Evolutionary conservation across 169 alveolate species (phyloP), one percentile per base, ranked within the genome.

Genomic region (Plasmodium sp.): DNA sequence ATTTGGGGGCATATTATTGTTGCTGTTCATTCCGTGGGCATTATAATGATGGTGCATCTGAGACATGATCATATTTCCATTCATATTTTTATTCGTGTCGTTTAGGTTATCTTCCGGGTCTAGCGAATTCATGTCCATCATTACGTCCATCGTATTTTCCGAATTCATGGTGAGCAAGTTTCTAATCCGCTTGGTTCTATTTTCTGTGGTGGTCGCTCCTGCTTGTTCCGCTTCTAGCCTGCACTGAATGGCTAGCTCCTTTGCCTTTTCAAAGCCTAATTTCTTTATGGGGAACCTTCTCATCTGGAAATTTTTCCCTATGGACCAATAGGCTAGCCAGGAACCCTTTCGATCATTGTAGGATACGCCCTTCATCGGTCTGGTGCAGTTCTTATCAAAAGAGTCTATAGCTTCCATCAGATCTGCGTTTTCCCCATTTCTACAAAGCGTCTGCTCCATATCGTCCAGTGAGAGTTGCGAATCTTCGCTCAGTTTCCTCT

Each of bases 351-450:
- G 67, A 43, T 82, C 95, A 80, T 91, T 91, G 33, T 83, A 91
- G 5, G 93, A 83, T 36, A 91, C 95, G 10, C 95, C 95, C 43
- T 91, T 91, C 95, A 91, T 91, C n/a, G 95, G 95, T 41, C 92
- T 82, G n/a, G 95, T 74, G 54, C 92, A 91, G 43, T 80, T 86
- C 22, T 86, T 86, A 51, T 86, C 93, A 77, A 51, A 86, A 3
- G 93, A 51, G 27, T 86, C 93, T 45, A 86, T 86, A 3, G 86
- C 80, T 86, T 86, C 93, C 71, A 86, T 31, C 72, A 77, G 56
- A 56, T 86, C 93, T 77, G 41, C 80, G 67, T 58, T 86, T 16
- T 86, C 93, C 36, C 71, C 81, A 84, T 84, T 84, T 41, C 80
- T 43, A 27, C 93, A 79, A 18, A 86, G 43, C 10, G 33, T 86